A percentile compares a stretch with the other conserved stretches of the same genome.
Conservation (phyloP, 1,139 yeast genomes). For the Candida buenavistaensis region DNA sequence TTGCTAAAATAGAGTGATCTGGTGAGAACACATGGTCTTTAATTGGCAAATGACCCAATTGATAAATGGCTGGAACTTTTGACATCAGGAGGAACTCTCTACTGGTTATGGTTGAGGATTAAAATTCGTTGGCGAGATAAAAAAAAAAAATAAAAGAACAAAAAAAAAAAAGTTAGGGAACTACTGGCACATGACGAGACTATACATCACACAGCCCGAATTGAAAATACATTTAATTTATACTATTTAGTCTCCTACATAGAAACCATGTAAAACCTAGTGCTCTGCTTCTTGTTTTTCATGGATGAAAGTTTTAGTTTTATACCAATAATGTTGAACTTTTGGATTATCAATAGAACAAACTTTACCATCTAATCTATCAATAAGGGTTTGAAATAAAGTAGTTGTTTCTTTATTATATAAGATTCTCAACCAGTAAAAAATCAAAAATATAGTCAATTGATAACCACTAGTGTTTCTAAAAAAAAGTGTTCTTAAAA, state of each 20-base stretch:
- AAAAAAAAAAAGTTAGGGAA: neutral
- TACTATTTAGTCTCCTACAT: neutral
- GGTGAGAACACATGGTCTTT: conserved; percentile 87
- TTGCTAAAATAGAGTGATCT: conserved; percentile 69
- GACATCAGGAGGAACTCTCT: conserved; percentile 40
- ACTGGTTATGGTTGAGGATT: conserved; percentile 28
- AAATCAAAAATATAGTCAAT: conserved; percentile 52
- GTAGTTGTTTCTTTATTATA: conserved; percentile 51
- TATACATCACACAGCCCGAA: too few species aligned
- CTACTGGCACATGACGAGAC: too few species aligned
- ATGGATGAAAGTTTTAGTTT: conserved; percentile 39
- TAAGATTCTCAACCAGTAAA: conserved; percentile 70
- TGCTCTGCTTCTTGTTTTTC: conserved; percentile 24
- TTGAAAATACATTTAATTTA: too few species aligned
- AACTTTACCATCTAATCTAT: conserved; percentile 44
- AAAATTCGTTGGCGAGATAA: conserved; percentile 1
- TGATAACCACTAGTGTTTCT: conserved; percentile 72
- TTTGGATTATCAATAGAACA: conserved; percentile 44
- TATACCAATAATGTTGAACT: conserved; percentile 45
- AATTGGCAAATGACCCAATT: conserved; percentile 81
- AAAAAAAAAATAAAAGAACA: neutral
- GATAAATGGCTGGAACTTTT: conserved; percentile 43
- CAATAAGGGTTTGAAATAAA: conserved; percentile 41
- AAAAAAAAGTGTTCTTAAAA: conserved; percentile 59
- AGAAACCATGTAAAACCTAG: neutral